Conservation (phyloP, 2,329 filamentous ascomycete species). For the Venturia aucupariae region DNA sequence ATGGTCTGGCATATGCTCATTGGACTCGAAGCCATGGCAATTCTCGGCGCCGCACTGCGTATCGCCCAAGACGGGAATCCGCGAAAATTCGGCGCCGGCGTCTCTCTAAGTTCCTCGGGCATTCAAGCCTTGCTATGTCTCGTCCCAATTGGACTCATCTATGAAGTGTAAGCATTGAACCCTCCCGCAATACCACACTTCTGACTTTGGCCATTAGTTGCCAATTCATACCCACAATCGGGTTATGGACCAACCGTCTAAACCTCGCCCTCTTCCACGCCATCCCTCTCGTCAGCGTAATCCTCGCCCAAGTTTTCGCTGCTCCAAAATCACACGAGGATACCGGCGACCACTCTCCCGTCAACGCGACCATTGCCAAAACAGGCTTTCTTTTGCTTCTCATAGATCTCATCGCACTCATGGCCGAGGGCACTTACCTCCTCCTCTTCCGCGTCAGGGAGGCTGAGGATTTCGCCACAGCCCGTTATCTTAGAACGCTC, state of each 20-base stretch:
- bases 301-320: not conserved
- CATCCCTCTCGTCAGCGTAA: not conserved
- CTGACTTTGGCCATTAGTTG: not conserved
- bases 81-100: not conserved
- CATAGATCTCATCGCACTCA: not conserved
- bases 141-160: not conserved
- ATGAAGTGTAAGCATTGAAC: not conserved
- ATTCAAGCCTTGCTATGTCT: not conserved
- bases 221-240: conserved; percentile 4
- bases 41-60: not conserved
- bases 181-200: not conserved
- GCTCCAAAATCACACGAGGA: not conserved
- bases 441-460: not conserved
- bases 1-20: not conserved
- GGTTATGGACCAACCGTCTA: not conserved
- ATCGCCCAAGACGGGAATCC: not conserved
- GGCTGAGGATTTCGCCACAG: not conserved
- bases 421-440: not conserved
- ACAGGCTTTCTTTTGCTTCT: not conserved
- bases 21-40: not conserved
- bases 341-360: not conserved
- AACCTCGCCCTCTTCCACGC: not conserved
- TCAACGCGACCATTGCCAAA: not conserved
- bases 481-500: not conserved
- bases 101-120: not conserved